phyloP scores from a whole-genome alignment of 352 stramenopile species.

The Phytopythium mirpurense region DNA sequence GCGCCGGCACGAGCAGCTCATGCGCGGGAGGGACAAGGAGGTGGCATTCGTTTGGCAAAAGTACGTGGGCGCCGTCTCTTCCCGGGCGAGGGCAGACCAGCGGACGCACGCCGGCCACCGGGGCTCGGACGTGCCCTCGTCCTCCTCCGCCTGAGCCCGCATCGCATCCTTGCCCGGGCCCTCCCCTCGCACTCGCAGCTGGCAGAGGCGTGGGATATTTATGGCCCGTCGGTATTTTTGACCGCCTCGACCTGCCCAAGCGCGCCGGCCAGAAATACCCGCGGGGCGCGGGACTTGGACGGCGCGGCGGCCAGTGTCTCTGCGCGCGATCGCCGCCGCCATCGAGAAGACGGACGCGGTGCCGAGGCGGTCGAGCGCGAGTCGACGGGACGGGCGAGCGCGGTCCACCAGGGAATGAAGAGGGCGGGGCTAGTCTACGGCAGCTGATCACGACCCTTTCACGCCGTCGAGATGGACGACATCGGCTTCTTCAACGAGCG shows the following conservation, averaged over 20 bases:
- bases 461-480: conserved; percentile 59
- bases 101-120: background rate
- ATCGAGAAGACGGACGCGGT: background rate
- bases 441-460: conserved; percentile 16
- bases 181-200: no score
- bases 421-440: conserved; percentile 7
- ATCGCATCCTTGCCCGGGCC: background rate
- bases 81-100: conserved; percentile 6
- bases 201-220: conserved; percentile 1
- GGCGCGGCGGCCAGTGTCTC: background rate
- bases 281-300: background rate
- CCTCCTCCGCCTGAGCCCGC: no score
- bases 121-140: background rate
- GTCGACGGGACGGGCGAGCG: background rate
- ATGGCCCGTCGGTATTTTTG: background rate
- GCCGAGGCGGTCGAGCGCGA: background rate
- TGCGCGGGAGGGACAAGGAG: conserved; percentile 56
- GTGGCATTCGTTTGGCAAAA: conserved; percentile 71
- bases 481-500: conserved; percentile 79
- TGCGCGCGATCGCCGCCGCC: background rate
- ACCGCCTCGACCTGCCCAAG: background rate
- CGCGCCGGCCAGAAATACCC: conserved; percentile 2
- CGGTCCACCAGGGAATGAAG: conserved; percentile 35
- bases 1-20: conserved; percentile 38
- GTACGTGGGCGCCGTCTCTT: conserved; percentile 39